Evolutionary conservation across 148 eudicot genomes (phyloP).

Genomic region (Camellia granthamiana): DNA sequence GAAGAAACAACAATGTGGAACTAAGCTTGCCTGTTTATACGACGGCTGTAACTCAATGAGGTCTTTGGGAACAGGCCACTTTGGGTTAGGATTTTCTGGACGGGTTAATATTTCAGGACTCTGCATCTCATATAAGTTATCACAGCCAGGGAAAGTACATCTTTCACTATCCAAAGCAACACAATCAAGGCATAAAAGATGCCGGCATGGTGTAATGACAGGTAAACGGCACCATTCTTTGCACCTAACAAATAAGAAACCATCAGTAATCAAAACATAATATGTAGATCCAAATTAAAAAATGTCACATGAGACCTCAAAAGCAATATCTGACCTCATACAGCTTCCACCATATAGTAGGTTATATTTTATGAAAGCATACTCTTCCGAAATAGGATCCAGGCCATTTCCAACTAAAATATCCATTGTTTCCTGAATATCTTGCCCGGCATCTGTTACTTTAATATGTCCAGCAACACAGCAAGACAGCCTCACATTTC

Average conservation of each 20-base stretch:
- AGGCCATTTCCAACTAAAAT: constrained; percentile 61
- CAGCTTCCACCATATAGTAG: constrained; percentile 75
- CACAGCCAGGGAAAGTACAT: constrained; percentile 85
- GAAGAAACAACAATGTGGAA: not conserved
- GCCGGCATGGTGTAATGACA: constrained; percentile 89
- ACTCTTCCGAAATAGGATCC: constrained; percentile 67
- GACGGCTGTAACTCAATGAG: constrained; percentile 97
- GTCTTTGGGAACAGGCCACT: constrained; percentile 99
- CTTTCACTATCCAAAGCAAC: constrained; percentile 74
- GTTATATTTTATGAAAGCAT: constrained; percentile 54
- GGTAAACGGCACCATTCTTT: constrained; percentile 96
- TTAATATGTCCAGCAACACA: constrained; percentile 95
- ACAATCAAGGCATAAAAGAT: constrained; percentile 88
- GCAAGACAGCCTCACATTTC: constrained; percentile 86
- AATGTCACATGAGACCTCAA: constrained; percentile 12
- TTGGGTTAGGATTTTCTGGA: constrained; percentile 91
- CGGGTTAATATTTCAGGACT: constrained; percentile 81
- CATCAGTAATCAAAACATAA: constrained; percentile 16
- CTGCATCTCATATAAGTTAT: constrained; percentile 82
- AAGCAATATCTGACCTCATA: constrained; percentile 54
- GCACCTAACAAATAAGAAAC: constrained; percentile 52
- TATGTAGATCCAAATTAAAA: not conserved
- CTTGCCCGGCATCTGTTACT: constrained; percentile 75
- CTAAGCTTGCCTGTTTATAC: constrained; percentile 71
- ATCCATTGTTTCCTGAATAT: constrained; percentile 98